phyloP scores from a whole-genome alignment of 1,284 basidiomycete genomes.

The Tetrapyrgos nigripes region DNA sequence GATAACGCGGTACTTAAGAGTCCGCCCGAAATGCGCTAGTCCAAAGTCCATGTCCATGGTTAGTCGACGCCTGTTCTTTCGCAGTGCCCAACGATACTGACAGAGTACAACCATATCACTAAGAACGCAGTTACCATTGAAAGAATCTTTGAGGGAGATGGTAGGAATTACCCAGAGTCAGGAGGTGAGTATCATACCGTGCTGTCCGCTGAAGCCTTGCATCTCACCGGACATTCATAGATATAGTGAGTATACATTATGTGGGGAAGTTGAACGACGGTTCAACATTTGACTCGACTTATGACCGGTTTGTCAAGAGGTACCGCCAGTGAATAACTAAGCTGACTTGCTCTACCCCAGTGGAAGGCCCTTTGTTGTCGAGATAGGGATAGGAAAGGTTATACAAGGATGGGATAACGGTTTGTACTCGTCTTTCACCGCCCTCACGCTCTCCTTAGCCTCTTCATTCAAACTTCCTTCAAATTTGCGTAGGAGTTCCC shows the following conservation, averaged over 20 bases:
- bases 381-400: slow-evolving; percentile 68
- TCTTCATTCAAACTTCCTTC: too few species aligned
- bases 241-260: slow-evolving; percentile 47
- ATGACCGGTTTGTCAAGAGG: slow-evolving; percentile 19
- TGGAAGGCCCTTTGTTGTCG: slow-evolving; percentile 57
- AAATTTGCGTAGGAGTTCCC: slow-evolving; percentile 56
- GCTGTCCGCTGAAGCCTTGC: background rate
- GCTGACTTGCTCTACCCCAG: slow-evolving; percentile 34
- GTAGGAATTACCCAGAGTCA: slow-evolving; percentile 52
- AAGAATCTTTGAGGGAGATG: slow-evolving; percentile 49
- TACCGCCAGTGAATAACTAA: background rate
- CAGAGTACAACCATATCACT: slow-evolving; percentile 13
- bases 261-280: slow-evolving; percentile 35
- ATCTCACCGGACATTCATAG: slow-evolving; percentile 33
- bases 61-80: background rate
- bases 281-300: slow-evolving; percentile 27
- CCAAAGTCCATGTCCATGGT: background rate
- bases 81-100: background rate
- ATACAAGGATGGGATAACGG: slow-evolving; percentile 83
- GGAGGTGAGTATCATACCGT: slow-evolving; percentile 45
- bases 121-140: slow-evolving; percentile 59
- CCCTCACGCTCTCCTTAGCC: background rate
- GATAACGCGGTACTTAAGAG: background rate
- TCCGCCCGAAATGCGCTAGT: background rate
- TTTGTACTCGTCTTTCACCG: slow-evolving; percentile 32